Conservation (phyloP, 2,329 filamentous ascomycete species). For the Magnaporthales sp. region DNA sequence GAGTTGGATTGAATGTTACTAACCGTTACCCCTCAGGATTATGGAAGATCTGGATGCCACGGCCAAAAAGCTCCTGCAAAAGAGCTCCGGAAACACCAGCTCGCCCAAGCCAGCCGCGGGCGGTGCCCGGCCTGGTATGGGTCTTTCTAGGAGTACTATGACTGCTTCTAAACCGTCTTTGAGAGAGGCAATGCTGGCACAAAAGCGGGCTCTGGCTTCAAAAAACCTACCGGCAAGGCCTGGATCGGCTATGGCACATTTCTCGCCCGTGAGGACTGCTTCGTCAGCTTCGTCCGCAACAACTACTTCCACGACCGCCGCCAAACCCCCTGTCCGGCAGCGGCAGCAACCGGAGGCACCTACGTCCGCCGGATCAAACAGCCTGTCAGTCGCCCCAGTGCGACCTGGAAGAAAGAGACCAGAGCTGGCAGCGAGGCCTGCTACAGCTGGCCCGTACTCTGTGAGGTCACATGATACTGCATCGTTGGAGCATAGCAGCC, state of each 20-base stretch:
- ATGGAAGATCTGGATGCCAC: slow-evolving; percentile 71
- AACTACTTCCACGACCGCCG: slow-evolving; percentile 22
- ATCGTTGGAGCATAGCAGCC: slow-evolving; percentile 34
- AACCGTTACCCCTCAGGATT: slow-evolving; percentile 42
- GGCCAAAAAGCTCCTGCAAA: slow-evolving; percentile 71
- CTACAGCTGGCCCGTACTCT: slow-evolving; percentile 58
- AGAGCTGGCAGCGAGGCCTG: slow-evolving; percentile 49
- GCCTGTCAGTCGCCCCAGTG: slow-evolving; percentile 56
- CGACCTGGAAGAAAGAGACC: slow-evolving; percentile 49
- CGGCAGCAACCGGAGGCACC: slow-evolving; percentile 31
- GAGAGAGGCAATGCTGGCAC: slow-evolving; percentile 75
- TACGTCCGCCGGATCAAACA: slow-evolving; percentile 39
- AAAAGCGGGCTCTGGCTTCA: slow-evolving; percentile 55
- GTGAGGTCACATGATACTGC: slow-evolving; percentile 42
- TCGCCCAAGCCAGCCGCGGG: slow-evolving; percentile 46
- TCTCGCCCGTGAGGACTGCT: slow-evolving; percentile 41
- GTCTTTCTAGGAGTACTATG: slow-evolving; percentile 55
- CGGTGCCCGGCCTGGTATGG: slow-evolving; percentile 43
- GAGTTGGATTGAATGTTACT: slow-evolving; percentile 9
- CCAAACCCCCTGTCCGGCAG: slow-evolving; percentile 27
- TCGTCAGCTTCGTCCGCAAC: slow-evolving; percentile 27
- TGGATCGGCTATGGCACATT: slow-evolving; percentile 55
- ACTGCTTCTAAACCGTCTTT: slow-evolving; percentile 55
- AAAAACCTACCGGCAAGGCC: slow-evolving; percentile 47
- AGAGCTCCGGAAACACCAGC: slow-evolving; percentile 75